Conservation (phyloP, 208 protist species). For the Zelonia costaricensis region DNA sequence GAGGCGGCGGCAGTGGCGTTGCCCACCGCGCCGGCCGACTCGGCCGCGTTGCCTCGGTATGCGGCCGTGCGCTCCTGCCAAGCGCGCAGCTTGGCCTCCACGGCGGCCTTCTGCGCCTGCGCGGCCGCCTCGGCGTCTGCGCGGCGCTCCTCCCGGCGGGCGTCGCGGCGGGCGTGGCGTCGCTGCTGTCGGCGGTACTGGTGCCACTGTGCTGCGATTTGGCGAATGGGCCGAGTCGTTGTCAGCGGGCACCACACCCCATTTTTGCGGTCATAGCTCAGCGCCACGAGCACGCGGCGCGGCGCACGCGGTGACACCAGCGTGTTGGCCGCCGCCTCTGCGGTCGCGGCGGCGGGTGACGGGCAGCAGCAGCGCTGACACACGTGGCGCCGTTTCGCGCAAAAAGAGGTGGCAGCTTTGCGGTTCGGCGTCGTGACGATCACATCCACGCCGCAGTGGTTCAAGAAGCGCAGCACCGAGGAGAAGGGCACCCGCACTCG, state of each 20-base stretch:
- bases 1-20: not conserved
- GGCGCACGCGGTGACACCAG: not conserved
- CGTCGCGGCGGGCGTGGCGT: not conserved
- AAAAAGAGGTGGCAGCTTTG: slow-evolving; percentile 44
- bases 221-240: slow-evolving; percentile 27
- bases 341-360: not conserved
- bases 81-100: slow-evolving; percentile 15
- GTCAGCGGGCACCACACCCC: slow-evolving; percentile 56
- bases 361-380: not conserved
- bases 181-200: not conserved
- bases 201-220: slow-evolving; percentile 24
- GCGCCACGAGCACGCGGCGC: slow-evolving; percentile 38
- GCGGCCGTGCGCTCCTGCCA: slow-evolving; percentile 15
- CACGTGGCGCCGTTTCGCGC: slow-evolving; percentile 35
- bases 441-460: slow-evolving; percentile 46
- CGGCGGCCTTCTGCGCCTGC: slow-evolving; percentile 3
- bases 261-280: slow-evolving; percentile 51
- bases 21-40: not conserved
- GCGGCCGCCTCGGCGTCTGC: slow-evolving; percentile 10
- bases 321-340: not conserved
- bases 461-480: slow-evolving; percentile 43
- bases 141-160: slow-evolving; percentile 8
- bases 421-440: slow-evolving; percentile 38
- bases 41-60: not conserved
- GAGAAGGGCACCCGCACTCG: slow-evolving; percentile 23